These are phyloP conservation scores for Plasmodium fragile DNA, from an alignment of 169 alveolate genomes.

Conservation along the genomic window DNA sequence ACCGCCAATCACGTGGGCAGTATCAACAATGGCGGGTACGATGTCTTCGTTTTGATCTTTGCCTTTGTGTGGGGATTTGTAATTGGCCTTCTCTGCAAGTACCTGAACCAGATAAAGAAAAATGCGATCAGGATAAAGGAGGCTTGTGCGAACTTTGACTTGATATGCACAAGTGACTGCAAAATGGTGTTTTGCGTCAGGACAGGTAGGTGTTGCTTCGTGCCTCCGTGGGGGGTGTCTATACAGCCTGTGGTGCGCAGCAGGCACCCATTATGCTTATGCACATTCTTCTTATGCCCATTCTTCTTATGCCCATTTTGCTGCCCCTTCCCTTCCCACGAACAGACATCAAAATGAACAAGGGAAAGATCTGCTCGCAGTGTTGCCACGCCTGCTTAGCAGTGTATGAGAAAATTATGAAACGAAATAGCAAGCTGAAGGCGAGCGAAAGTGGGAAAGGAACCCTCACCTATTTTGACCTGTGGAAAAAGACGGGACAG, in stretches of 20 bases:
- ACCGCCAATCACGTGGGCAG: neutral
- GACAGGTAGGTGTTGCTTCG: constrained; percentile 49
- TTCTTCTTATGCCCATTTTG: neutral
- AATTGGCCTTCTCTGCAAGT: constrained; percentile 32
- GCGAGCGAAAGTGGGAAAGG: neutral
- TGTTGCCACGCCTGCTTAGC: constrained; percentile 92
- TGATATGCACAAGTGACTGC: constrained; percentile 29
- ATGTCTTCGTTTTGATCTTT: neutral
- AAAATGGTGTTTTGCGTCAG: constrained; percentile 77
- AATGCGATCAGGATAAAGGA: constrained; percentile 24
- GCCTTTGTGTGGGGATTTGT: constrained; percentile 61
- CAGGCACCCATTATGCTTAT: neutral
- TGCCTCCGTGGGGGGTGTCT: neutral
- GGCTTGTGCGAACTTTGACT: constrained; percentile 5
- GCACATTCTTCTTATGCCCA: neutral
- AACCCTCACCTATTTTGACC: constrained; percentile 35
- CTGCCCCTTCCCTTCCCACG: neutral
- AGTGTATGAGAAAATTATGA: constrained; percentile 65
- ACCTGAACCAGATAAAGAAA: constrained; percentile 6
- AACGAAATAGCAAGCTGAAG: constrained; percentile 44
- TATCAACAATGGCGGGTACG: neutral
- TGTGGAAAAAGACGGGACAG: constrained; percentile 82
- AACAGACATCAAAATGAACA: constrained; percentile 93
- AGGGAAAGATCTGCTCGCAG: constrained; percentile 95
- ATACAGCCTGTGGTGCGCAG: neutral